Evolutionary conservation across 495 filamentous ascomycete species (phyloP), one percentile per base, ranked within the genome.

Genomic region (Aspergillus hancockii): DNA sequence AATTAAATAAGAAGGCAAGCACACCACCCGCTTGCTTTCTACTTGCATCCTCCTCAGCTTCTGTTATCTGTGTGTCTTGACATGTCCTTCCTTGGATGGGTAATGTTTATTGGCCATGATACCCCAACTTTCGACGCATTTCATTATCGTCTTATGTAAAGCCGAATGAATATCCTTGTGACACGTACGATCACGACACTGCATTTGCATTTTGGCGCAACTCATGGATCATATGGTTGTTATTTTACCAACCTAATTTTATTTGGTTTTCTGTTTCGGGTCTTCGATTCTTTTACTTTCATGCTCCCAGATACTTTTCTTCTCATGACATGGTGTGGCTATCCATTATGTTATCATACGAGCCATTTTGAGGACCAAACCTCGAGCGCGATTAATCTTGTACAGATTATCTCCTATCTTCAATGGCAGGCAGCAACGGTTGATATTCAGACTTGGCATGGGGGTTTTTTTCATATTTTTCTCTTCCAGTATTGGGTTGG

Each of bases 171-270:
- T 65, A 63, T 63, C 58, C 63, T 62, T 67, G 67, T 67, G 67
- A 77, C 73, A 78, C 69, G 71, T 74, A 72, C 70, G 64, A 75
- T 77, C 65, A 78, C 59, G 75, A 78, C 68, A 66, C 68, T 73
- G 75, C 75, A 78, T 78, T 40, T 76, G 75, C 75, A 78, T 78
- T 59, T 71, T 68, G 75, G 75, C 75, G 75, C 72, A 74, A 60
- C 61, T 69, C n/a, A 60, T 65, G 71, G 66, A 67, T 66, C 67
- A 68, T 72, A 58, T 71, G 62, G 68, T 58, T 67, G 59, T 74
- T 70, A 66, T 71, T 67, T 69, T n/a, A n/a, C 62, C 58, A 65
- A 66, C 62, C 67, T 74, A 61, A 55, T 61, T 31, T 41, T 61
- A 47, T 57, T 64, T 66, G n/a, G n/a, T 36, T 36, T 14, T 14